phyloP scores from a whole-genome alignment of 2,329 filamentous ascomycete genomes.

The Teratosphaeria pseudoeucalypti region DNA sequence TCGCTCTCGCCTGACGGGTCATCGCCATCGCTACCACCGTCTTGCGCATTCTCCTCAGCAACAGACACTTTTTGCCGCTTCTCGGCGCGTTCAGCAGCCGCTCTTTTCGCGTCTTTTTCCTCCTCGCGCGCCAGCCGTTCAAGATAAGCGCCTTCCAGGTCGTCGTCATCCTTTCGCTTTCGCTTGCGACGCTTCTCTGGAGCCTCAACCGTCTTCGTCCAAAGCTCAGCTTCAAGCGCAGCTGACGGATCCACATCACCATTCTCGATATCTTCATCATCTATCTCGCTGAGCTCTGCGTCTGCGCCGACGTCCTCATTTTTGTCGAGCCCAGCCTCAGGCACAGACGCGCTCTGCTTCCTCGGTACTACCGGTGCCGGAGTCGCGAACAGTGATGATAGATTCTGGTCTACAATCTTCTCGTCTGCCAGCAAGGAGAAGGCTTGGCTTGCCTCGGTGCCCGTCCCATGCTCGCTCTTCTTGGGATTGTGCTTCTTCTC shows the following conservation, averaged over 20 bases:
- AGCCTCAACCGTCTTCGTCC: slow-evolving; percentile 7
- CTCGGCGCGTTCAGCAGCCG: slow-evolving; percentile 18
- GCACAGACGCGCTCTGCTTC: slow-evolving; percentile 5
- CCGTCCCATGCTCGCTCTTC: slow-evolving; percentile 5
- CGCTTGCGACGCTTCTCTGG: slow-evolving; percentile 42
- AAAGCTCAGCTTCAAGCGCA: not conserved
- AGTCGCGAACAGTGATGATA: slow-evolving; percentile 39
- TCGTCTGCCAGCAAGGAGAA: slow-evolving; percentile 23
- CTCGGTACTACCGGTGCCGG: slow-evolving; percentile 8
- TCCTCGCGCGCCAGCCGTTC: slow-evolving; percentile 47
- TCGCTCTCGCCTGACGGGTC: not conserved
- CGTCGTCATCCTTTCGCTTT: slow-evolving; percentile 45
- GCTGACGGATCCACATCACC: not conserved
- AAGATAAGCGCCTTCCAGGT: slow-evolving; percentile 62
- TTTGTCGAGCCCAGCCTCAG: slow-evolving; percentile 19
- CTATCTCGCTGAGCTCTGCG: slow-evolving; percentile 2
- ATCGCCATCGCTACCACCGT: slow-evolving; percentile 8
- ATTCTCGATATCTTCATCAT: not conserved
- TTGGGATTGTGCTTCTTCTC: slow-evolving; percentile 10
- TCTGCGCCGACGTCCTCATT: slow-evolving; percentile 23
- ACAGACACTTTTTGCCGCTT: slow-evolving; percentile 22
- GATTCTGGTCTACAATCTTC: slow-evolving; percentile 31
- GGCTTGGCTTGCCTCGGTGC: slow-evolving; percentile 8
- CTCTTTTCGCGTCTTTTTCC: slow-evolving; percentile 17
- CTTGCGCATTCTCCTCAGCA: slow-evolving; percentile 14